Percentiles rank a stretch among this genome's conserved stretches.
Conservation (phyloP, 1,284 basidiomycete species). For the Cystobasidium pallidum region DNA sequence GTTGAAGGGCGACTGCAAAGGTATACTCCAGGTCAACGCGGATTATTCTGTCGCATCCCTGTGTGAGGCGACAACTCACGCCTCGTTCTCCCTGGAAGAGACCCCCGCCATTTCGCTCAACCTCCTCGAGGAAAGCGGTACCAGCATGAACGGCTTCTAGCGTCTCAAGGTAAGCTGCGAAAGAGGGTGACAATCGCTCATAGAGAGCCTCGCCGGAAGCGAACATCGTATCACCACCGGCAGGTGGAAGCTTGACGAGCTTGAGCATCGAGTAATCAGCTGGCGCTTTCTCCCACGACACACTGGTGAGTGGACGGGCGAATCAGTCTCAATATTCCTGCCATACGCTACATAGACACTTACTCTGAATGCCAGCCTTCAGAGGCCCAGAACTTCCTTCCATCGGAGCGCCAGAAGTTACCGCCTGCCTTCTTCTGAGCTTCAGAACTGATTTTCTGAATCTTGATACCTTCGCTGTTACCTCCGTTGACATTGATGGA, state of each 20-base stretch:
- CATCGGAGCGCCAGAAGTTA: constrained; percentile 41
- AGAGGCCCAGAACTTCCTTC: constrained; percentile 35
- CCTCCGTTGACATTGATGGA: constrained; percentile 62
- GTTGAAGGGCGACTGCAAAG: constrained; percentile 17
- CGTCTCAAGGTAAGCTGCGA: constrained; percentile 65
- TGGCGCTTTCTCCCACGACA: constrained; percentile 29
- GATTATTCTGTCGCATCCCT: constrained; percentile 62
- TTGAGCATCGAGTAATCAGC: constrained; percentile 59
- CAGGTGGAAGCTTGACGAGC: constrained; percentile 64
- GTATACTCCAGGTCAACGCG: background rate
- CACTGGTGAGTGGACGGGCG: background rate
- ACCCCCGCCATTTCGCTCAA: constrained; percentile 48
- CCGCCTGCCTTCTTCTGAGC: constrained; percentile 42
- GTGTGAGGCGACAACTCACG: constrained; percentile 60
- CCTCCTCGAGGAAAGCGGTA: constrained; percentile 60
- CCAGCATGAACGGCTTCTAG: constrained; percentile 66
- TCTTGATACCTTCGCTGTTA: constrained; percentile 51
- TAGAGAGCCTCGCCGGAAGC: constrained; percentile 65
- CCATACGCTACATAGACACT: constrained; percentile 64
- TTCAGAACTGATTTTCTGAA: constrained; percentile 47
- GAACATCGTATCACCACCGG: constrained; percentile 61
- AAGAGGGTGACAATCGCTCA: constrained; percentile 65
- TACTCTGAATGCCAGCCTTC: constrained; percentile 60
- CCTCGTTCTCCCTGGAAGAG: constrained; percentile 46
- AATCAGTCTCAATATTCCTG: constrained; percentile 54